Evolutionary conservation across 176 grass and related monocot genomes (phyloP).

Genomic region (Triticum monococcum): DNA sequence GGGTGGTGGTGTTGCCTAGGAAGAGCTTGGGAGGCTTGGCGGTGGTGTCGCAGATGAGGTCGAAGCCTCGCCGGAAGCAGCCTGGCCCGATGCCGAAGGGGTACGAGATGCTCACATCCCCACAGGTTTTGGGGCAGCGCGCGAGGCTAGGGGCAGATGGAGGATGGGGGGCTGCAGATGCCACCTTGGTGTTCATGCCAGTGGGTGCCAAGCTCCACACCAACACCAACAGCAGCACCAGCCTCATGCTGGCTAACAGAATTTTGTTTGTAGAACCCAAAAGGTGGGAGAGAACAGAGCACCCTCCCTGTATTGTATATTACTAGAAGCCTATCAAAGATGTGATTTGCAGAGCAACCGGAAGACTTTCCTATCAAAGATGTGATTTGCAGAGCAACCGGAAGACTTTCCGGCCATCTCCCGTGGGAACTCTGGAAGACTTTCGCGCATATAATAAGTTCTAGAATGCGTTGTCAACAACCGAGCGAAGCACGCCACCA

Average conservation of each 20-base stretch:
- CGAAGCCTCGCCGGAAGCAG: constrained; percentile 36
- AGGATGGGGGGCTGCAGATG: neutral
- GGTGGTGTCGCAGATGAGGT: constrained; percentile 24
- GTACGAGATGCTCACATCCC: constrained; percentile 22
- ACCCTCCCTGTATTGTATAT: neutral
- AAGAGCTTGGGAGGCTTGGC: constrained; percentile 35
- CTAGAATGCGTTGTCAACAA: neutral
- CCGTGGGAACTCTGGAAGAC: neutral
- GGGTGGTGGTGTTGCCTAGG: constrained; percentile 22
- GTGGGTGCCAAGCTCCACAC: neutral
- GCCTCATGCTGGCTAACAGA: neutral
- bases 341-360: neutral
- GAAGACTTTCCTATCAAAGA: neutral
- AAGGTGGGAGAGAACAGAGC: neutral
- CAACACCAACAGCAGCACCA: neutral
- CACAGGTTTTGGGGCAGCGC: constrained; percentile 27
- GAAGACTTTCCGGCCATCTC: neutral
- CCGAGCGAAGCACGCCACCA: neutral
- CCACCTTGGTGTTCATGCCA: constrained; percentile 1
- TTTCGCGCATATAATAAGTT: neutral
- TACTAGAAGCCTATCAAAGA: neutral
- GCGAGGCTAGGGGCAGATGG: constrained; percentile 1
- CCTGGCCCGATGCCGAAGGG: constrained; percentile 41
- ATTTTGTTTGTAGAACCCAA: neutral
- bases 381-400: neutral